A percentile compares a stretch with the other conserved stretches of the same genome.
These are phyloP conservation scores for Monilinia fructigena DNA, from an alignment of 2,329 filamentous ascomycete species.

Conservation along the genomic window DNA sequence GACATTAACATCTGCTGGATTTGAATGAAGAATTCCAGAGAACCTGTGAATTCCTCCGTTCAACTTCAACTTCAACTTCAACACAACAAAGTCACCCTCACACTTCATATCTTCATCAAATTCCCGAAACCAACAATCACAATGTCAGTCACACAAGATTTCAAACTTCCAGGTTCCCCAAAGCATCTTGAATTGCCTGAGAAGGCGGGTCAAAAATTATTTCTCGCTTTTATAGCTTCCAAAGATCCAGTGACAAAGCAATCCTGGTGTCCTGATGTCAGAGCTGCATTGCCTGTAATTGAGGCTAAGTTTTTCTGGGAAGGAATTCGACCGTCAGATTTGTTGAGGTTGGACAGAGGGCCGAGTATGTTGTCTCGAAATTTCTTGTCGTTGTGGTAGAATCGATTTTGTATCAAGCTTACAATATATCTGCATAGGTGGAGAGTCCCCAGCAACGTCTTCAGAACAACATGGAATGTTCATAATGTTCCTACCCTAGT, in stretches of 20 bases:
- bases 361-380: not conserved
- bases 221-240: not conserved
- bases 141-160: too few relatives aligned
- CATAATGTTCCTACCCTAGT: constrained; percentile 4
- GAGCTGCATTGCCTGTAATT: not conserved
- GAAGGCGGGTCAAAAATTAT: too few relatives aligned
- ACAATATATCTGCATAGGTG: not conserved
- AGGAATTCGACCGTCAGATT: not conserved
- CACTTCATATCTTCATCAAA: too few relatives aligned
- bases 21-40: too few relatives aligned
- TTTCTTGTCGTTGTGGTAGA: not conserved
- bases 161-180: too few relatives aligned
- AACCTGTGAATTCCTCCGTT: too few relatives aligned
- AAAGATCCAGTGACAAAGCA: not conserved
- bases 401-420: not conserved
- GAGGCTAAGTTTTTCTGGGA: not conserved
- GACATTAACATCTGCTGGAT: too few relatives aligned
- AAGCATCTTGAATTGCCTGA: too few relatives aligned
- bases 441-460: constrained; percentile 6
- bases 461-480: constrained; percentile 7
- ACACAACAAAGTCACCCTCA: too few relatives aligned
- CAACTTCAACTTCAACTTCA: too few relatives aligned
- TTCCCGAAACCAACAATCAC: too few relatives aligned
- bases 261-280: not conserved
- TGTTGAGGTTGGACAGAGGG: not conserved